Evolutionary conservation across 371 early-diverging fungal genomes (phyloP), one percentile per base, ranked within the genome.

Genomic region (Furculomyces boomerangus): DNA sequence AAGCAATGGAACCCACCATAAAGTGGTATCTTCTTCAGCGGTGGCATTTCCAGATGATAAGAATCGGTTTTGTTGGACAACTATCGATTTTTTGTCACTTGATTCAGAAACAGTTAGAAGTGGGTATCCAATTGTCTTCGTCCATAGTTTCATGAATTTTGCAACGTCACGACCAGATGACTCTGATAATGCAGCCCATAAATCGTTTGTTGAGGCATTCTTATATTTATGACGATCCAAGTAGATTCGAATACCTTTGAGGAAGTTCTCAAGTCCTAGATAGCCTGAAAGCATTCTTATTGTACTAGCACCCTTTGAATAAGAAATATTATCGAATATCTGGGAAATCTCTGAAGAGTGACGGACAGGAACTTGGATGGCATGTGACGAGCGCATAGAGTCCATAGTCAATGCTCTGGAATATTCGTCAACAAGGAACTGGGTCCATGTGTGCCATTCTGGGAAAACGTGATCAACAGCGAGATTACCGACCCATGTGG

Each of bases 231-330:
- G 81, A 59, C 78, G 73, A 46, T 78, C 74, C 53, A 98, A 66
- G 65, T 94, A 98, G 22, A 63, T 71, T 28, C 78, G 73, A 14
- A 93, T 69, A 1, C 93, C 94, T n/a, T 73, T 61, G 55, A 84
- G 68, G 67, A 92, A 79, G 10, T 60, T 65, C 20, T 88, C 76
- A 18, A 73, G 74, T 3, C 85, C 84, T 0, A 95, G 57, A 76
- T 79, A 88, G 39, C 78, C 72, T 54, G 79, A 77, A 39, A 94
- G 66, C 96, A 95, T 95, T 54, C 92, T 76, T 43, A 98, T 88
- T 2, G 92, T 80, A 46, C 81, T 78, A 0, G 88, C 91, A n/a
- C 94, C 94, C 67, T 98, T 98, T 55, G 75, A 73, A 71, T 96
- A 96, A 29, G 84, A 74, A 37, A 83, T 79, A 40, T 74, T 75